phyloP scores from a whole-genome alignment of 305 asterid species.

The Fraxinus platypoda region DNA sequence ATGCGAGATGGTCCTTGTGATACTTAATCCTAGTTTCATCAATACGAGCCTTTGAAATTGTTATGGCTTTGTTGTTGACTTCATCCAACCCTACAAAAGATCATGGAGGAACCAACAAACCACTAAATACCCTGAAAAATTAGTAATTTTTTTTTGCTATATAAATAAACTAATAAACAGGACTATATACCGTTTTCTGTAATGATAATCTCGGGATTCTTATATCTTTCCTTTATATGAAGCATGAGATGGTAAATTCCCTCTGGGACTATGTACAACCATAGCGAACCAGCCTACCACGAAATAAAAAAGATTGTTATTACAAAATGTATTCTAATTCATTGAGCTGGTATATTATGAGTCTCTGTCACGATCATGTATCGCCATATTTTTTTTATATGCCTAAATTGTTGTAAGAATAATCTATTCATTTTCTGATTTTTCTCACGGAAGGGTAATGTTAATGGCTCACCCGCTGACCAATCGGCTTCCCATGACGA shows the following conservation, averaged over 20 bases:
- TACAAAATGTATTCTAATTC: not conserved
- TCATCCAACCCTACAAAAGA: not conserved
- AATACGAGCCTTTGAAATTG: not conserved
- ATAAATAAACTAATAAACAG: not conserved
- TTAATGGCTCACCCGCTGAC: slow-evolving; percentile 3
- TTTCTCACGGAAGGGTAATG: not conserved
- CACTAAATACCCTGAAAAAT: too few relatives aligned
- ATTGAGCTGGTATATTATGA: not conserved
- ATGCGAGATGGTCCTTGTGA: not conserved
- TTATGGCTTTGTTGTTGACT: not conserved
- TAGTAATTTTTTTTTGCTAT: not conserved
- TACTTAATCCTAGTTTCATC: not conserved
- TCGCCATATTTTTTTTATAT: not conserved
- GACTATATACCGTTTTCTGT: slow-evolving; percentile 25
- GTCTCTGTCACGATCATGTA: not conserved
- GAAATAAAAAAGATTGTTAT: not conserved
- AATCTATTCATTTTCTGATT: not conserved
- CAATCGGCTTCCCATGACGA: not conserved
- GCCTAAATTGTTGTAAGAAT: not conserved
- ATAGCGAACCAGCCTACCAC: slow-evolving; percentile 12
- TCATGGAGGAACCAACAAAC: not conserved
- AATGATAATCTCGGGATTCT: slow-evolving; percentile 5
- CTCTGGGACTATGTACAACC: slow-evolving; percentile 21
- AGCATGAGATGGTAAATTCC: slow-evolving; percentile 17
- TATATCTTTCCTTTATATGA: not conserved